phyloP scores from a whole-genome alignment of 1,284 basidiomycete species.

The Pseudozyma pruni region DNA sequence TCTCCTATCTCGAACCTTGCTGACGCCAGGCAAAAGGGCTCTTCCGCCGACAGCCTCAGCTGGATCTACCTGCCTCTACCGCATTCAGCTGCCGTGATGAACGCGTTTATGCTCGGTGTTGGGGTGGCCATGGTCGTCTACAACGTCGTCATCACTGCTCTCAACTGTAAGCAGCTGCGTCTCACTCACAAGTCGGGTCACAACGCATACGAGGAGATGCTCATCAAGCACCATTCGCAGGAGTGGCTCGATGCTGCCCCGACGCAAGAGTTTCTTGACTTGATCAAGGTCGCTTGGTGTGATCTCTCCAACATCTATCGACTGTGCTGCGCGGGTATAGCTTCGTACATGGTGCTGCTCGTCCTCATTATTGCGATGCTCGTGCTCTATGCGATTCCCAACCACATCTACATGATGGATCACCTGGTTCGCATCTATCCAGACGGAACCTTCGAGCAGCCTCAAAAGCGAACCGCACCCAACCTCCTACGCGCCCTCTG shows the following conservation, averaged over 20 bases:
- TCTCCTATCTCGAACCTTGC: constrained; percentile 14
- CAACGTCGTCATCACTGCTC: background rate
- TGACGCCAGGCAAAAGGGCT: background rate
- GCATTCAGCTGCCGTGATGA: constrained; percentile 12
- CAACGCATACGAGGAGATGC: background rate
- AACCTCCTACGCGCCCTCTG: background rate
- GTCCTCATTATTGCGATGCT: background rate
- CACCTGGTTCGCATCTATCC: constrained; percentile 20
- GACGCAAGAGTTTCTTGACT: background rate
- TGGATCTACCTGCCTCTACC: constrained; percentile 19
- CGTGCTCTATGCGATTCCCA: constrained; percentile 11
- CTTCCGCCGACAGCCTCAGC: background rate
- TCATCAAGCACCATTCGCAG: background rate
- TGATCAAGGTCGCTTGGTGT: background rate
- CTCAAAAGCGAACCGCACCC: background rate
- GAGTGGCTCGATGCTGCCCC: constrained; percentile 11
- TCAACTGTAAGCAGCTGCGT: background rate
- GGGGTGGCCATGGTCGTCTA: constrained; percentile 4
- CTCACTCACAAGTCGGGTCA: background rate
- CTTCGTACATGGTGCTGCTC: constrained; percentile 10
- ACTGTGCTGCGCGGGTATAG: constrained; percentile 5
- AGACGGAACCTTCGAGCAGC: background rate
- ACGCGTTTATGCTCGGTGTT: constrained; percentile 8
- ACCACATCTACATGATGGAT: constrained; percentile 22
- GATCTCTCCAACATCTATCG: constrained; percentile 12